Conservation (phyloP, 345 rosid genomes). For the Heritiera littoralis region DNA sequence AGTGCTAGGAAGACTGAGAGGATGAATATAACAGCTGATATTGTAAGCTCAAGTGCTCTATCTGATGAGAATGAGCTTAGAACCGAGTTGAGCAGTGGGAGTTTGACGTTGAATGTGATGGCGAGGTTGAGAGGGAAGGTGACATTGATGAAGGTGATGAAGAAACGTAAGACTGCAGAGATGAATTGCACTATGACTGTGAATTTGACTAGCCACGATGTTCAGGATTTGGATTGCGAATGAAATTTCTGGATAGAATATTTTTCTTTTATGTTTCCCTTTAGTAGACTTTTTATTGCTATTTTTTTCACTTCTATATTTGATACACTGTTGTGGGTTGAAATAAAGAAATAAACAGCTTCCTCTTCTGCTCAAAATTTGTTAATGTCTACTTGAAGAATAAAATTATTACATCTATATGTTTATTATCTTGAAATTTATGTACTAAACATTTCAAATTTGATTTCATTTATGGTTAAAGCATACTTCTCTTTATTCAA, state of each 20-base stretch:
- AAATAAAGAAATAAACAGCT: too few relatives aligned
- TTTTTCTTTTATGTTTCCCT: neutral
- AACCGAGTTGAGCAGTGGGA: constrained; percentile 34
- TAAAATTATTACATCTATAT: neutral
- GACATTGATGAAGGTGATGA: constrained; percentile 26
- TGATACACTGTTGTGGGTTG: too few relatives aligned
- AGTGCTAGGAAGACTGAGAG: constrained; percentile 30
- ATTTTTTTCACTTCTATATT: neutral
- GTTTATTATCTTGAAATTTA: too few relatives aligned
- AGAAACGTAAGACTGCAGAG: constrained; percentile 35
- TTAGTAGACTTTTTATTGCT: too few relatives aligned
- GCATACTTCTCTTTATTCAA: too few relatives aligned
- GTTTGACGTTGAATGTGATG: constrained; percentile 31
- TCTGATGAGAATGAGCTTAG: constrained; percentile 18
- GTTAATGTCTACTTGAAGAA: neutral
- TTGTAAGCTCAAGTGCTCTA: constrained; percentile 23
- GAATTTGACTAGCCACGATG: constrained; percentile 23
- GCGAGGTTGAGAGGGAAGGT: constrained; percentile 41
- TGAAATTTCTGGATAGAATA: neutral
- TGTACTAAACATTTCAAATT: too few relatives aligned
- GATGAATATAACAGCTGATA: constrained; percentile 23
- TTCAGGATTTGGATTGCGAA: constrained; percentile 32
- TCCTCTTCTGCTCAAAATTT: neutral
- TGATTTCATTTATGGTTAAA: too few relatives aligned
- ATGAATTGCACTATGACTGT: constrained; percentile 43